phyloP scores from a whole-genome alignment of 1,284 basidiomycete genomes.

The Cystobasidiaceae sp. region DNA sequence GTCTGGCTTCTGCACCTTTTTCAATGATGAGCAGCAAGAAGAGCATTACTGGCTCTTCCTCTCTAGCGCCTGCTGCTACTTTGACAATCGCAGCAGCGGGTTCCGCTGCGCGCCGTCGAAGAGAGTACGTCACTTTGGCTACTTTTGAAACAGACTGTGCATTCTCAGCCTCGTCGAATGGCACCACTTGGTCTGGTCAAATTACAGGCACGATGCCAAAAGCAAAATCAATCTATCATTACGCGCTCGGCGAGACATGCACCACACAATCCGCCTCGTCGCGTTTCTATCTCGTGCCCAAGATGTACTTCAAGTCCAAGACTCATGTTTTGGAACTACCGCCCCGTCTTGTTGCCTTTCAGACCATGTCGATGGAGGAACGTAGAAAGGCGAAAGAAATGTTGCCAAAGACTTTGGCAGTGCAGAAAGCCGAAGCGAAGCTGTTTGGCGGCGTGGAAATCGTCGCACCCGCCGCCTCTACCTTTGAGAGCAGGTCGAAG shows the following conservation, averaged over 20 bases:
- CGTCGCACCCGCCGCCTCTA: background rate
- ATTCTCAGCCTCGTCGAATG: background rate
- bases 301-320: conserved; percentile 11
- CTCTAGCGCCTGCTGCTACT: background rate
- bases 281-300: background rate
- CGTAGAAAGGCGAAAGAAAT: conserved; percentile 16
- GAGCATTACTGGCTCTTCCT: background rate
- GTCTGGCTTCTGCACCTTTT: too few species aligned
- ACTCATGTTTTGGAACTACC: conserved; percentile 26
- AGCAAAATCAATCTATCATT: conserved; percentile 32
- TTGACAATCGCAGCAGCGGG: background rate
- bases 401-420: conserved; percentile 4
- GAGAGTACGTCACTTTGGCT: conserved; percentile 2
- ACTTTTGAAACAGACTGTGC: background rate
- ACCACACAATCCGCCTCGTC: background rate
- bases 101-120: background rate
- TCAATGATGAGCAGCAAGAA: too few species aligned
- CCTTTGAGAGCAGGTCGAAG: too few species aligned
- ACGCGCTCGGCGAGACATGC: conserved; percentile 37
- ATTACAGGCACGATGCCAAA: conserved; percentile 18
- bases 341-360: background rate
- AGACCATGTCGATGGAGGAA: conserved; percentile 20
- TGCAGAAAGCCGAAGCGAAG: conserved; percentile 26
- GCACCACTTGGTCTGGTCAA: background rate
- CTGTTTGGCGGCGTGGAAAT: conserved; percentile 3